Evolutionary conservation across 164 flowering plant genomes (phyloP), one percentile per base, ranked within the genome.

Genomic region (Annona cherimola): DNA sequence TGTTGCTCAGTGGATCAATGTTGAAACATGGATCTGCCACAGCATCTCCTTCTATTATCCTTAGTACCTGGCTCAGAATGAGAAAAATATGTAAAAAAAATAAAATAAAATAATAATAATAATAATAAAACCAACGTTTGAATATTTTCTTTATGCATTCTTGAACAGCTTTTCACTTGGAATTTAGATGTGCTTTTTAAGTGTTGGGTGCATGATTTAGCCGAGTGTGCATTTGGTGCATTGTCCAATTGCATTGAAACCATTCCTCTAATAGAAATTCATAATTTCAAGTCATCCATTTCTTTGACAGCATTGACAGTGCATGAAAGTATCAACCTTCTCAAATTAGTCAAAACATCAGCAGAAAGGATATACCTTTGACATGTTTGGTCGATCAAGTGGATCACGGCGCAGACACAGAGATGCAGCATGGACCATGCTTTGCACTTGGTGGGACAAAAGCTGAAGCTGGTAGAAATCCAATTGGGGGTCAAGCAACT

Each of bases 21-120:
- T 89, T 66, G 70, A 82, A 73, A 45, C 67, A 73, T 20, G 85
- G 67, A 26, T 65, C 69, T 12, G 74, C 67, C 3, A 75, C 16
- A n/a, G 73, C 57, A 73, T 86, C 82, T 79, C 92, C 91, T 86
- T 93, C 97, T 45, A 93, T 82, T 78, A 88, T 81, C 78, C 88
- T 80, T 1, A 93, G 89, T 5, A 91, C 85, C 98, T 93, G 75
- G 26, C 43, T 40, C 42, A 43, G 35, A 8, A n/a, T 50, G 39
- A 70, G 11, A 70, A 18, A 14, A n/a, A 63, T 26, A 68, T 18
- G 35, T 26, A 26, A 26, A 26, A n/a, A n/a, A n/a, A n/a, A n/a
- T n/a, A n/a, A n/a, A 26, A 26, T 26, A 26, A 26, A 26, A 26
- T 26, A 26, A 26, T n/a, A n/a, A n/a, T n/a, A 26, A 26, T 26